Evolutionary conservation across 1,284 basidiomycete species (phyloP), one percentile per base, ranked within the genome.

Genomic region (Cerioporus squamosus): DNA sequence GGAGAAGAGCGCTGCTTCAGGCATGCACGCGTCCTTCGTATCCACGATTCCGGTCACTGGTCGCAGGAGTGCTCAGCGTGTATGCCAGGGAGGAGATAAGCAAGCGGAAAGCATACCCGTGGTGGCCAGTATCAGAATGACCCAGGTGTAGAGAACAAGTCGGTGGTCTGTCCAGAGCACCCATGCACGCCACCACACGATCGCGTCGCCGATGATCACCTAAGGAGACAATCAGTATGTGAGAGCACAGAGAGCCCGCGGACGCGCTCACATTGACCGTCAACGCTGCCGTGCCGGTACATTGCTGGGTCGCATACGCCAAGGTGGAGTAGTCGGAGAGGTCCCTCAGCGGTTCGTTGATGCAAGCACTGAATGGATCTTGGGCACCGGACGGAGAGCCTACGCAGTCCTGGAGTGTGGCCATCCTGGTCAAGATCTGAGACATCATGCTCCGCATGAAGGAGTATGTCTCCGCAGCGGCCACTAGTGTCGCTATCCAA

Each of bases 101-200:
- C 5, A 14, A 18, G 26, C 26, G 29, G 29, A n/a, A 29, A 3
- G 8, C 14, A 33, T 26, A 47, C 45, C 3, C n/a, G 18, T 10
- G 14, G 26, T 47, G 8, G 17, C 14, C 10, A 47, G 26, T 15
- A 47, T 3, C 15, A 31, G n/a, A 3, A 18, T n/a, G 2, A 18
- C 18, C 14, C 45, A 23, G 24, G 29, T 6, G 22, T 17, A 47
- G 14, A 29, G 40, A 9, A 26, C 45, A 7, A n/a, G 17, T 1
- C 45, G 24, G 15, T 47, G 24, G 24, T 47, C n/a, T 47, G 2
- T 29, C 45, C 45, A 47, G 29, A 47, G 26, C 8, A 47, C 29
- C 45, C 45, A 47, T 18, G 45, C 45, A 5, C 45, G 45, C 45
- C 45, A 47, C 45, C 45, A 47, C 4, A 47, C 45, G 24, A 47